phyloP scores from a whole-genome alignment of 2,329 filamentous ascomycete genomes.

The Claviceps africana region DNA sequence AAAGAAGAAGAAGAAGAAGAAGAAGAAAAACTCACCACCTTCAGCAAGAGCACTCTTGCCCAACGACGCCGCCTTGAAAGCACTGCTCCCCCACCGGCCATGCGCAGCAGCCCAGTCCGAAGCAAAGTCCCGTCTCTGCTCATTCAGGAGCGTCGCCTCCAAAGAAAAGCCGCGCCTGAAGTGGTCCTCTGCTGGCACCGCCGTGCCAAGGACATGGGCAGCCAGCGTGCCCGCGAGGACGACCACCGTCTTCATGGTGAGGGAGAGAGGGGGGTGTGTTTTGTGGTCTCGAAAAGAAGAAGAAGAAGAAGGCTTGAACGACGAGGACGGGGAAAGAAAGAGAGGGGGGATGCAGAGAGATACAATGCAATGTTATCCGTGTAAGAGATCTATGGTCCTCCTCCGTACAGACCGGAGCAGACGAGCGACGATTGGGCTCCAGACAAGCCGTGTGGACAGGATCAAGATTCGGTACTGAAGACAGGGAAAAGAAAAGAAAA shows the following conservation, averaged over 20 bases:
- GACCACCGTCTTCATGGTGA: not conserved
- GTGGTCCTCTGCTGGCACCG: not conserved
- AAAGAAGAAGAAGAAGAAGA: not conserved
- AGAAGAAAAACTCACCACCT: constrained; percentile 11
- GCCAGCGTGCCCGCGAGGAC: not conserved
- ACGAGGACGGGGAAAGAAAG: not conserved
- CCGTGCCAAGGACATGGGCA: not conserved
- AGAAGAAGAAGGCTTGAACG: not conserved
- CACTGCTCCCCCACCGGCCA: constrained; percentile 20
- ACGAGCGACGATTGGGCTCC: not conserved
- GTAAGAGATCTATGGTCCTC: not conserved
- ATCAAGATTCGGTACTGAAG: not conserved
- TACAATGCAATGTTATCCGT: not conserved
- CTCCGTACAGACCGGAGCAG: not conserved
- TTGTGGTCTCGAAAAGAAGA: not conserved
- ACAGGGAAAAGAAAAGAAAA: not conserved
- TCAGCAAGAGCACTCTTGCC: constrained; percentile 16
- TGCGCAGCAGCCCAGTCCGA: constrained; percentile 20
- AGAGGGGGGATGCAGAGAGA: not conserved
- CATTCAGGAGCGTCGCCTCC: constrained; percentile 10
- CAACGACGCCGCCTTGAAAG: constrained; percentile 8
- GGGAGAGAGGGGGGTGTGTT: not conserved
- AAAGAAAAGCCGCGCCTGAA: constrained; percentile 14
- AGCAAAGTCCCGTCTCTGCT: constrained; percentile 17
- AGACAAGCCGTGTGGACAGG: not conserved